Evolutionary conservation across 2,329 filamentous ascomycete genomes (phyloP), one percentile per base, ranked within the genome.

Genomic region (Rhinocladiella similis): DNA sequence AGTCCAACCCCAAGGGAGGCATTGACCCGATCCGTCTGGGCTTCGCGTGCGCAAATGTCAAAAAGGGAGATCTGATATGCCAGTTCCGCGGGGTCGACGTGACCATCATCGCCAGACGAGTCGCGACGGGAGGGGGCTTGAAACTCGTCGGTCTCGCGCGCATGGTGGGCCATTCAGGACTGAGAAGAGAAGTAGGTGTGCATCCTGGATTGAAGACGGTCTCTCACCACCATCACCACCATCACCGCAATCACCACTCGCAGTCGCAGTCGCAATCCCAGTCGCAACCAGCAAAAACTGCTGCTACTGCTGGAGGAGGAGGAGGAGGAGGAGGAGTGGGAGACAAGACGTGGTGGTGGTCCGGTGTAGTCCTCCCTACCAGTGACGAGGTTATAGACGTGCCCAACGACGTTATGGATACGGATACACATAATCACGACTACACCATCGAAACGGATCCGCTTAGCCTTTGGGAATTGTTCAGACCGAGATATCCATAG

Each of bases 31-130:
- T 60, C 14, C 56, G 63, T 9, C 20, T 63, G 9, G 63, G 63
- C 12, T 65, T 65, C 47, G 61, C 63, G 12, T 63, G 61, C 45
- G 59, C 59, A 25, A 53, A 60, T 22, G 55, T 51, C 1, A 54
- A 56, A 9, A 48, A 46, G 6, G 63, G 61, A 14, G 63, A 65
- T 45, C 27, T 59, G 25, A 46, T 65, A 22, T 52, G 55, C 38
- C 63, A 65, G 38, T 63, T 63, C 46, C 22, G 27, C 14, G 61
- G 61, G 2, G 46, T 63, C 16, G 61, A 63, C 20, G 41, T 56
- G 9, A 56, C 63, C 9, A 43, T 65, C n/a, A 52, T 65, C 19
- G 59, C 58, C 29, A 48, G 63, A 14, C 51, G 57, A 12, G 39
- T 54, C 10, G 54, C 43, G 19, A 43, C 46, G 12, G 57, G 58